A percentile compares a stretch with the other conserved stretches of the same genome.
Conservation (phyloP, 257 asterid genomes). For the Anisodus tanguticus region DNA sequence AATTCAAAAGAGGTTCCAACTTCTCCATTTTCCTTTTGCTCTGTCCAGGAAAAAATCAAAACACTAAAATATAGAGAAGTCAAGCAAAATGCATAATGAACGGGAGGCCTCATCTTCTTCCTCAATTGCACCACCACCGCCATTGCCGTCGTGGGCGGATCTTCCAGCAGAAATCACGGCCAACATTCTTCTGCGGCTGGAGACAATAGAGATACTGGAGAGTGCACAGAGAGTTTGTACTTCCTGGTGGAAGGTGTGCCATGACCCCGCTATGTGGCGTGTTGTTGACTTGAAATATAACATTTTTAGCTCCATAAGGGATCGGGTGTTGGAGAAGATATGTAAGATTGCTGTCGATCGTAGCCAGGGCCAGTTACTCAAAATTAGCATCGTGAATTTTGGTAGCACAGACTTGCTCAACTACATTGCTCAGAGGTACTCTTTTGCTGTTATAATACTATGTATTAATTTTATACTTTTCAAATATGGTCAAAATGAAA, state of each 20-base stretch:
- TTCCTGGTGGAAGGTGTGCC: not conserved
- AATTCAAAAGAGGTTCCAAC: no score
- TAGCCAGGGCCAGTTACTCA: constrained; percentile 39
- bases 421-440: constrained; percentile 38
- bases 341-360: constrained; percentile 32
- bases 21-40: no score
- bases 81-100: not conserved
- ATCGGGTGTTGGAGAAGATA: not conserved
- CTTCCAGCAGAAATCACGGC: constrained; percentile 23
- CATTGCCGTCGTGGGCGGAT: constrained; percentile 24
- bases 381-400: constrained; percentile 28
- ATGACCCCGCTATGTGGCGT: not conserved
- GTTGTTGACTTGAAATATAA: not conserved
- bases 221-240: not conserved
- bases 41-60: no score
- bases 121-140: not conserved
- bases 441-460: not conserved
- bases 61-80: no score
- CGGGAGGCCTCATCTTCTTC: not conserved
- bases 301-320: not conserved
- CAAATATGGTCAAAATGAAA: no score
- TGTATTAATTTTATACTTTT: not conserved
- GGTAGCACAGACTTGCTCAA: constrained; percentile 32
- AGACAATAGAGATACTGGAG: not conserved
- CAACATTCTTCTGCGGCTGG: not conserved